Conservation (phyloP, 345 rosid species). For the Aquilaria sinensis region DNA sequence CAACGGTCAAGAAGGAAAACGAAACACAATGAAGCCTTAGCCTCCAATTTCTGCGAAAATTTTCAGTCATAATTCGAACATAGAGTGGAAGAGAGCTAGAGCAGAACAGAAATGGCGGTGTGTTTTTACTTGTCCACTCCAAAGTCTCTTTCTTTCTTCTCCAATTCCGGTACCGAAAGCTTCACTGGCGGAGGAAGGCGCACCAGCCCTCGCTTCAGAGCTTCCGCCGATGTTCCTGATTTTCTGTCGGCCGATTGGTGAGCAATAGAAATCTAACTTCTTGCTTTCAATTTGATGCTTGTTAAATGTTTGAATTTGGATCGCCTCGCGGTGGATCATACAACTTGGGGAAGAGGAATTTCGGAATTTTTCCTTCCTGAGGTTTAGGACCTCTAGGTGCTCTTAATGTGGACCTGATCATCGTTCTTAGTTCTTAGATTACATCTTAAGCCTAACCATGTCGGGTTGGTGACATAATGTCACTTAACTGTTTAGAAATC, state of each 20-base stretch:
- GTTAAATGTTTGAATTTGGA: too few relatives aligned
- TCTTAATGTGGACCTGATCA: too few relatives aligned
- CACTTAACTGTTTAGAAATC: too few relatives aligned
- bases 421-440: too few relatives aligned
- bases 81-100: background rate
- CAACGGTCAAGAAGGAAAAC: slow-evolving; percentile 2
- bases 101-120: slow-evolving; percentile 45
- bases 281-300: background rate
- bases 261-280: background rate
- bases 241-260: slow-evolving; percentile 87
- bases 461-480: too few relatives aligned
- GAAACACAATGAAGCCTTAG: background rate
- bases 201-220: slow-evolving; percentile 25
- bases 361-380: too few relatives aligned
- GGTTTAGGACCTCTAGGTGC: too few relatives aligned
- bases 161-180: slow-evolving; percentile 27
- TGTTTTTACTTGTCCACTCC: slow-evolving; percentile 31
- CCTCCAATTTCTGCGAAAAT: too few relatives aligned
- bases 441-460: too few relatives aligned
- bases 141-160: slow-evolving; percentile 21
- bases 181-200: slow-evolving; percentile 18
- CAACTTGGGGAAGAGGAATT: too few relatives aligned
- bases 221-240: slow-evolving; percentile 83
- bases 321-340: too few relatives aligned
- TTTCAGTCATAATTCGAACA: background rate